A percentile compares a stretch with the other conserved stretches of the same genome.
These are phyloP conservation scores for Guadua angustifolia DNA, from an alignment of 176 grass and related monocot genomes.

Conservation along the genomic window DNA sequence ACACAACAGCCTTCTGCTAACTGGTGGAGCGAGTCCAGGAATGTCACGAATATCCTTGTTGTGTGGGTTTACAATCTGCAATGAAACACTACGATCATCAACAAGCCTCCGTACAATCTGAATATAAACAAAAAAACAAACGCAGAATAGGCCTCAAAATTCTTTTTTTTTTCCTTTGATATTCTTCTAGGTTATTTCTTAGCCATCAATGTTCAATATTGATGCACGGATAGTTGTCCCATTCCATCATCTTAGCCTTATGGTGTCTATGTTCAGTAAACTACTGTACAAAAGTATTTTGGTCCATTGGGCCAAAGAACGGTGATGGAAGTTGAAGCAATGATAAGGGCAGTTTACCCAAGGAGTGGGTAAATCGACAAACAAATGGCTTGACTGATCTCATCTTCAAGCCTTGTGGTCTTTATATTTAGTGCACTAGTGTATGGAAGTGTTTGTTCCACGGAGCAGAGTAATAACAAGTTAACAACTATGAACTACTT, in stretches of 20 bases:
- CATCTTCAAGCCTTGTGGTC: background rate
- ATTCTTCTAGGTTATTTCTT: background rate
- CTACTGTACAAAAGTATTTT: background rate
- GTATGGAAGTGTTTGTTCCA: slow-evolving; percentile 3
- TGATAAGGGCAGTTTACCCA: background rate
- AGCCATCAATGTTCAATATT: background rate
- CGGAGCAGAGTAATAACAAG: background rate
- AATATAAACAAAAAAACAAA: background rate
- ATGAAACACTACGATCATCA: slow-evolving; percentile 26
- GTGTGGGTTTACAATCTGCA: slow-evolving; percentile 91
- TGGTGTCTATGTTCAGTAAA: background rate
- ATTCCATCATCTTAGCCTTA: background rate
- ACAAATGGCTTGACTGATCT: background rate
- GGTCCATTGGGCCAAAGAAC: background rate
- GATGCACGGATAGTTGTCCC: background rate
- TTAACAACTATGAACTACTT: background rate
- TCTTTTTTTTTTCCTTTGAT: background rate
- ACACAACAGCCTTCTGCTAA: slow-evolving; percentile 66
- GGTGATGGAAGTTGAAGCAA: background rate
- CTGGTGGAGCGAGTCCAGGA: slow-evolving; percentile 85
- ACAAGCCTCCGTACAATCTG: background rate
- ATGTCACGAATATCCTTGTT: slow-evolving; percentile 83
- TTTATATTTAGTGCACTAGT: background rate
- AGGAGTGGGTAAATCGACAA: background rate
- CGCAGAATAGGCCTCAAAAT: background rate